Conservation (phyloP, 306 rosid genomes). For the Sicyos edulis region DNA sequence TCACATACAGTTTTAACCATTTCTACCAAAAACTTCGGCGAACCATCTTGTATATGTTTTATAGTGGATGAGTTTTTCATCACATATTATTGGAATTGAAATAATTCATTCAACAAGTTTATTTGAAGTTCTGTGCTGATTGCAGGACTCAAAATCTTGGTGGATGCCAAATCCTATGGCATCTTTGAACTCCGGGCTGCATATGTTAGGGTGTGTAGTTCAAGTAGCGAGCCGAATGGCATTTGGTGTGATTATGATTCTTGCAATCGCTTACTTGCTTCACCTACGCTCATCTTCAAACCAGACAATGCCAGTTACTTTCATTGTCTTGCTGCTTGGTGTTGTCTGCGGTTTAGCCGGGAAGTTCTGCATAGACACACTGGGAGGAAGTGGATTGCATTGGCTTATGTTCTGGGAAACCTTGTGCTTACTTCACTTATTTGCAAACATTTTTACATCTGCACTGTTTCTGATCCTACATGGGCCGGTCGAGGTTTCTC, state of each 20-base stretch:
- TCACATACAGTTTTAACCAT: background rate
- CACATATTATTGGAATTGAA: background rate
- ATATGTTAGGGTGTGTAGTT: conserved; percentile 50
- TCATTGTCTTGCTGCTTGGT: conserved; percentile 61
- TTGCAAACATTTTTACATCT: conserved; percentile 44
- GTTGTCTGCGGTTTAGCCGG: conserved; percentile 64
- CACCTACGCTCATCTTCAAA: conserved; percentile 52
- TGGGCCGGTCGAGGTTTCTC: conserved; percentile 44
- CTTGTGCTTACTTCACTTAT: conserved; percentile 58
- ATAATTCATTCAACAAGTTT: background rate
- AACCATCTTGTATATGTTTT: background rate
- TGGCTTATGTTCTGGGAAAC: conserved; percentile 80
- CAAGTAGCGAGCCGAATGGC: conserved; percentile 53
- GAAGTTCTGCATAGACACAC: conserved; percentile 66
- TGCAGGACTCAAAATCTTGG: conserved; percentile 64
- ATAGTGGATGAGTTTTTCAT: background rate
- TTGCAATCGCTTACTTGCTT: conserved; percentile 45
- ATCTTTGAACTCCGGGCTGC: conserved; percentile 38
- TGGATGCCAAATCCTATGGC: conserved; percentile 52
- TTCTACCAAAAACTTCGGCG: background rate
- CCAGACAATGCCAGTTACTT: conserved; percentile 68
- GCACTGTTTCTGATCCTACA: conserved; percentile 43
- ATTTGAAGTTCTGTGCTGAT: conserved; percentile 14
- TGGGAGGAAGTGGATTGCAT: conserved; percentile 73
- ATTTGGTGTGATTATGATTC: conserved; percentile 57